A percentile compares a stretch with the other conserved stretches of the same genome.
These are phyloP conservation scores for Dissophora globulifera DNA, from an alignment of 192 early-diverging fungal species.

Conservation along the genomic window DNA sequence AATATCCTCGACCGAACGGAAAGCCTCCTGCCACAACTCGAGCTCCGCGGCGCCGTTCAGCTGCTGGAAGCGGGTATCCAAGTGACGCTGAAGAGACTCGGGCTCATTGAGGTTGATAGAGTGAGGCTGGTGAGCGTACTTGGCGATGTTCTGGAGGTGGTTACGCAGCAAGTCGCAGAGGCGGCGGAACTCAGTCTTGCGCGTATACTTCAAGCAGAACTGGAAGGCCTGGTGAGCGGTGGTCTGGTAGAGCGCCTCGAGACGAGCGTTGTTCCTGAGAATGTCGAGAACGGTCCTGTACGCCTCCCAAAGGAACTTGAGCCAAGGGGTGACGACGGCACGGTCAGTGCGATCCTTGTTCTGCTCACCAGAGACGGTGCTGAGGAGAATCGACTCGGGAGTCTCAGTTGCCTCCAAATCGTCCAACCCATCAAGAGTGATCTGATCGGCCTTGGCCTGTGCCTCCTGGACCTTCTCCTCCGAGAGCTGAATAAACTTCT, in stretches of 20 bases:
- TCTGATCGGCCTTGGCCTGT: slow-evolving; percentile 91
- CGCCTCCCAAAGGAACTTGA: slow-evolving; percentile 99
- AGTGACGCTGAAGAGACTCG: slow-evolving; percentile 95
- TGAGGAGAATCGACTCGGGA: slow-evolving; percentile 96
- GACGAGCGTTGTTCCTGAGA: slow-evolving; percentile 93
- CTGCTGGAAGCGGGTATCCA: slow-evolving; percentile 97
- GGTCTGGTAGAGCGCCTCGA: slow-evolving; percentile 93
- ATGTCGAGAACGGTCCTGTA: slow-evolving; percentile 98
- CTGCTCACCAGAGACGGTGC: slow-evolving; percentile 93
- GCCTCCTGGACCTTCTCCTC: slow-evolving; percentile 91
- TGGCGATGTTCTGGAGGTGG: slow-evolving; percentile 91
- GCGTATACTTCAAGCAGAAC: slow-evolving; percentile 94
- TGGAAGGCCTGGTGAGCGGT: slow-evolving; percentile 94
- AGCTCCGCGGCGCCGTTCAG: slow-evolving; percentile 95
- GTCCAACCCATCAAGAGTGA: slow-evolving; percentile 84
- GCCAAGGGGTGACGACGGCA: slow-evolving; percentile 97
- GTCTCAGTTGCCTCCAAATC: slow-evolving; percentile 98
- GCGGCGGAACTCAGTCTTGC: slow-evolving; percentile 99
- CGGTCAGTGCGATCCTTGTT: slow-evolving; percentile 97
- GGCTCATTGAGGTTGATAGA: slow-evolving; percentile 95
- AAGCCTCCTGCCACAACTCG: slow-evolving; percentile 99
- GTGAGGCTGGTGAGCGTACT: slow-evolving; percentile 92
- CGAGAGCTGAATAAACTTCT: slow-evolving; percentile 84
- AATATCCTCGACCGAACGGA: slow-evolving; percentile 97
- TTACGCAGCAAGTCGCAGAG: slow-evolving; percentile 96